These are phyloP conservation scores for Penicillium chermesinum DNA, from an alignment of 495 filamentous ascomycete species.

Conservation along the genomic window DNA sequence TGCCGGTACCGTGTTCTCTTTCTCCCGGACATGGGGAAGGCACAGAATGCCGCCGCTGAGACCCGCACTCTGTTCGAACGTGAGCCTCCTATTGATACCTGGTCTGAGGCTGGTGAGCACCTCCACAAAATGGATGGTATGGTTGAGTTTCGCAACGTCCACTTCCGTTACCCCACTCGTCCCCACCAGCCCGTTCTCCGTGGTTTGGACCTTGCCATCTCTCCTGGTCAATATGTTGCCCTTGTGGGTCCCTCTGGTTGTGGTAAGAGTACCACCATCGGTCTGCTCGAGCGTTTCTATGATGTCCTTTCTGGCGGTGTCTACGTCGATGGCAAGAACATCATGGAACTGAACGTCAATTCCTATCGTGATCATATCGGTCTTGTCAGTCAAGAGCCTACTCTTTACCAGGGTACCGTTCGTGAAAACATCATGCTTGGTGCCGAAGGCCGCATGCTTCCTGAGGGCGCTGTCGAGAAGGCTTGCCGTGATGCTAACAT, in stretches of 20 bases:
- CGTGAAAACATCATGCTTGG: slow-evolving; percentile 78
- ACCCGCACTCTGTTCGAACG: slow-evolving; percentile 78
- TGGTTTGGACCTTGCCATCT: slow-evolving; percentile 64
- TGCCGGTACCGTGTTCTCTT: slow-evolving; percentile 82
- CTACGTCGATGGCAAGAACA: slow-evolving; percentile 69
- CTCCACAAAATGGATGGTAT: slow-evolving; percentile 56
- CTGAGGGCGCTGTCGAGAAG: slow-evolving; percentile 63
- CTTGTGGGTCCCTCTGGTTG: slow-evolving; percentile 79
- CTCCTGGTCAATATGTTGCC: slow-evolving; percentile 73
- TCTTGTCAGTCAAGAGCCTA: slow-evolving; percentile 83
- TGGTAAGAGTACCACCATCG: slow-evolving; percentile 79
- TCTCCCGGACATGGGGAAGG: slow-evolving; percentile 87
- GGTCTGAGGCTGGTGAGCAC: slow-evolving; percentile 66
- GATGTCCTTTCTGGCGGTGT: slow-evolving; percentile 70
- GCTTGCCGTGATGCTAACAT: slow-evolving; percentile 88
- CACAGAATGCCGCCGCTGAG: slow-evolving; percentile 69
- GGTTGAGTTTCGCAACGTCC: slow-evolving; percentile 74
- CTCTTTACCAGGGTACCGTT: slow-evolving; percentile 79
- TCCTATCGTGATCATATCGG: slow-evolving; percentile 71
- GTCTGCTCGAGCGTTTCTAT: slow-evolving; percentile 79
- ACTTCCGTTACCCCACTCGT: slow-evolving; percentile 77
- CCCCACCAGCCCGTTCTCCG: slow-evolving; percentile 75
- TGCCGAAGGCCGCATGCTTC: slow-evolving; percentile 53
- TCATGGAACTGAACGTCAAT: slow-evolving; percentile 68
- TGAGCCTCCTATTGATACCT: slow-evolving; percentile 71